These are phyloP conservation scores for Coprinopsis marcescibilis DNA, from an alignment of 768 basidiomycete genomes.

Conservation along the genomic window DNA sequence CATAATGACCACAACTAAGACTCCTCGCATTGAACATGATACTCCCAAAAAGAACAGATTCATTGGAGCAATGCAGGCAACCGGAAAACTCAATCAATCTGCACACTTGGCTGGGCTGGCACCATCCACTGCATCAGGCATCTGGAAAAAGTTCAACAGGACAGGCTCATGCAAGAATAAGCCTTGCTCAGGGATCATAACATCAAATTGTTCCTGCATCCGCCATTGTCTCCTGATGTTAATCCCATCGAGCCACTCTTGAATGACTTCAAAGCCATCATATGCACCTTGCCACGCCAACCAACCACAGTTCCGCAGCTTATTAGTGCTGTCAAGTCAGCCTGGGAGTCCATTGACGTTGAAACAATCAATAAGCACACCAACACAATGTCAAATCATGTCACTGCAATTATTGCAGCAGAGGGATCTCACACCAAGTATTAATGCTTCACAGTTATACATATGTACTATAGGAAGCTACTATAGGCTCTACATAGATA, in stretches of 20 bases:
- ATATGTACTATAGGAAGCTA: too few relatives aligned
- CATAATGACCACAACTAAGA: too few relatives aligned
- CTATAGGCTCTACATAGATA: too few relatives aligned
- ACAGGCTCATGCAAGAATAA: slow-evolving; percentile 15
- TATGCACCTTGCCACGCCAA: neutral
- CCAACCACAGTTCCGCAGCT: neutral
- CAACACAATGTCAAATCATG: neutral
- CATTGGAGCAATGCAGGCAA: neutral
- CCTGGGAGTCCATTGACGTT: neutral
- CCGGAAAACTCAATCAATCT: neutral
- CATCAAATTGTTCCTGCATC: neutral
- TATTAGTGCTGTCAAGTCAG: neutral
- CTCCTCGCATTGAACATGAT: neutral
- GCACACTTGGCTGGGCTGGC: neutral
- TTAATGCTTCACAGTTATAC: too few relatives aligned
- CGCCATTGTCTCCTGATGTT: slow-evolving; percentile 2
- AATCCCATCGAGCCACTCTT: neutral
- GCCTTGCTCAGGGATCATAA: slow-evolving; percentile 8
- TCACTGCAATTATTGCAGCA: neutral
- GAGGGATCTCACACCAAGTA: neutral
- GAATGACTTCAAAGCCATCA: neutral
- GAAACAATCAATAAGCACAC: neutral
- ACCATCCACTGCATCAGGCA: neutral
- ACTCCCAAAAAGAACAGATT: neutral
- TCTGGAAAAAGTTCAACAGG: slow-evolving; percentile 12